phyloP scores from a whole-genome alignment of 2,329 filamentous ascomycete genomes.

The Teratosphaeria destructans region DNA sequence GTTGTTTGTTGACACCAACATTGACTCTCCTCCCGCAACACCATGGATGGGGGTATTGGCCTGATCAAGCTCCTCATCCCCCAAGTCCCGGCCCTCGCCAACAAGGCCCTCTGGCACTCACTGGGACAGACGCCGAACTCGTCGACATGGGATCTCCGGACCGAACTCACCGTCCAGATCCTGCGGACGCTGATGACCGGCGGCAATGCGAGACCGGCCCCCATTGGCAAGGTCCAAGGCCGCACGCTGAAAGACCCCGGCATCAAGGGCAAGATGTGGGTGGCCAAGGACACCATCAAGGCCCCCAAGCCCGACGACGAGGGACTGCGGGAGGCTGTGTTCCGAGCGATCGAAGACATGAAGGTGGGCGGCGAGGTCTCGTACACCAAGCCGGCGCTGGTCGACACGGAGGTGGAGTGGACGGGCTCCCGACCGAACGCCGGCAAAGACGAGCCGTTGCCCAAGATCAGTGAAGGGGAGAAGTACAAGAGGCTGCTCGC shows the following conservation, averaged over 20 bases:
- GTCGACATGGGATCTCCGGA: slow-evolving; percentile 68
- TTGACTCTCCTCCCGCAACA: not conserved
- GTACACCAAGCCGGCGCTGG: slow-evolving; percentile 42
- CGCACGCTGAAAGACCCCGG: slow-evolving; percentile 52
- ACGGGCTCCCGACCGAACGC: slow-evolving; percentile 56
- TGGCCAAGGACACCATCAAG: slow-evolving; percentile 58
- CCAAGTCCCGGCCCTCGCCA: slow-evolving; percentile 51
- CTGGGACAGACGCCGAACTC: slow-evolving; percentile 60
- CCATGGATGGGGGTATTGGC: slow-evolving; percentile 5
- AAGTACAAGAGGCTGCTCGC: slow-evolving; percentile 58
- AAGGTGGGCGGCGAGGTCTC: slow-evolving; percentile 30
- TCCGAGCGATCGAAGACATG: slow-evolving; percentile 48
- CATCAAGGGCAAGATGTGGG: slow-evolving; percentile 72
- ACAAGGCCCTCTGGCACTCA: slow-evolving; percentile 52
- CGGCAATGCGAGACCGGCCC: slow-evolving; percentile 30
- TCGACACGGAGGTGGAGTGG: slow-evolving; percentile 62
- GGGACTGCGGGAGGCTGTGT: slow-evolving; percentile 44
- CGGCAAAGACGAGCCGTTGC: slow-evolving; percentile 39
- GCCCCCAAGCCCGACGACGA: slow-evolving; percentile 43
- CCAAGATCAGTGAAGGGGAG: slow-evolving; percentile 49
- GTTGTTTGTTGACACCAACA: too few species aligned
- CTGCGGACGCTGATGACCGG: slow-evolving; percentile 53
- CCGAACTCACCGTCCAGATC: slow-evolving; percentile 60
- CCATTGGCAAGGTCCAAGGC: slow-evolving; percentile 54
- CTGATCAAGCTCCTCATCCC: slow-evolving; percentile 37